Percentiles rank a stretch among this genome's conserved stretches.
phyloP scores from a whole-genome alignment of 2,329 filamentous ascomycete species.

The Botrytis galanthina region DNA sequence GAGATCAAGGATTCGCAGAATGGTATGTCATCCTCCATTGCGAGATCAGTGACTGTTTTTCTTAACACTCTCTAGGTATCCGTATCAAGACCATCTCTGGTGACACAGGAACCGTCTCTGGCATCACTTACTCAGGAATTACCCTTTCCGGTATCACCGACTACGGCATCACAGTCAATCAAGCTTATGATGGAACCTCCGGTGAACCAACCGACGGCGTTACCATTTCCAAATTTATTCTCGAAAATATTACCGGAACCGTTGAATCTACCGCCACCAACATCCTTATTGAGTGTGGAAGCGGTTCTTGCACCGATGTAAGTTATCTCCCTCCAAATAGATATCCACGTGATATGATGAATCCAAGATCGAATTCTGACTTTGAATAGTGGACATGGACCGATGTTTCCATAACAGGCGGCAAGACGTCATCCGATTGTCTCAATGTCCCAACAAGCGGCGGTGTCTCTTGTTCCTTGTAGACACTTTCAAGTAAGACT shows the following conservation, averaged over 20 bases:
- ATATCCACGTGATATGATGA: not conserved
- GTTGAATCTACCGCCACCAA: constrained; percentile 42
- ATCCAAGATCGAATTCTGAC: not conserved
- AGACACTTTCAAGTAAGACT: not conserved
- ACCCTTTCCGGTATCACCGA: constrained; percentile 48
- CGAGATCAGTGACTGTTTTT: constrained; percentile 40
- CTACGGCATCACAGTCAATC: constrained; percentile 53
- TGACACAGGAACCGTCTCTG: constrained; percentile 51
- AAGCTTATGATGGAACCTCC: constrained; percentile 52
- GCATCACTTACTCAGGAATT: constrained; percentile 53
- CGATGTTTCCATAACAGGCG: constrained; percentile 50
- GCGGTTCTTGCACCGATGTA: constrained; percentile 46
- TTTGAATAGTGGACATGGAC: constrained; percentile 49
- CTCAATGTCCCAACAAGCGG: constrained; percentile 38
- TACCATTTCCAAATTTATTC: constrained; percentile 48
- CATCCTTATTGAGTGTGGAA: constrained; percentile 54
- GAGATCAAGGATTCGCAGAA: constrained; percentile 51
- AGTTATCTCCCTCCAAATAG: not conserved
- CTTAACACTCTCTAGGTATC: constrained; percentile 42
- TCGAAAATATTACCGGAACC: constrained; percentile 45
- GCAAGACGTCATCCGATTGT: constrained; percentile 45
- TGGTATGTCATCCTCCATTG: constrained; percentile 45
- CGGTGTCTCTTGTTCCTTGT: constrained; percentile 22
- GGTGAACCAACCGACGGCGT: constrained; percentile 47
- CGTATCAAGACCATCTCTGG: constrained; percentile 57